Percentiles rank a stretch among this genome's conserved stretches.
Conservation (phyloP, 73 alveolate species). For the Paramecium caudatum region DNA sequence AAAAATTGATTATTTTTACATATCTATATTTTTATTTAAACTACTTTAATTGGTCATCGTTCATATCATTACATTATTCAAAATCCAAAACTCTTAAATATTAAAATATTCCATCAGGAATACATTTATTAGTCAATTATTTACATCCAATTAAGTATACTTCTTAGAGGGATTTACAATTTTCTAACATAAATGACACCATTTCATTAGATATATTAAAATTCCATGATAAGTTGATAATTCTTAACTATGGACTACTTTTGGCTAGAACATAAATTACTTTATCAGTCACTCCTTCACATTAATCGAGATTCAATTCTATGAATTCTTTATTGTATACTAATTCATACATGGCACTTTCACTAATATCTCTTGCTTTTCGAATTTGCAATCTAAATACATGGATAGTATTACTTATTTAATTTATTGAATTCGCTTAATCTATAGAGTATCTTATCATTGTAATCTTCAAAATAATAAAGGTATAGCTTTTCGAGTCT, state of each 20-base stretch:
- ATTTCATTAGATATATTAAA: not conserved
- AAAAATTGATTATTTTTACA: not conserved
- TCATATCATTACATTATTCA: conserved; percentile 18
- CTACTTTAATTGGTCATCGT: not conserved
- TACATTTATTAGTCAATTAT: not conserved
- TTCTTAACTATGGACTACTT: not conserved
- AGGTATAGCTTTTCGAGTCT: not conserved
- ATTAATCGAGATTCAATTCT: not conserved
- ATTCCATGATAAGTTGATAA: not conserved
- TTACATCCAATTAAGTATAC: conserved; percentile 31
- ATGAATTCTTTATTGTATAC: not conserved
- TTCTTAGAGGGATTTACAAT: not conserved
- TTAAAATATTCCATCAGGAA: not conserved
- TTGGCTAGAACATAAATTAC: not conserved
- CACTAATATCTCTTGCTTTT: not conserved
- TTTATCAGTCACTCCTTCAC: conserved; percentile 4
- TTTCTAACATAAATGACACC: not conserved
- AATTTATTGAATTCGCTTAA: not conserved
- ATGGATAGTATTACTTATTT: not conserved
- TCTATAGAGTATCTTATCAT: not conserved
- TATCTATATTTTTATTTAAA: not conserved
- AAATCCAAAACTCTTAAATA: not conserved
- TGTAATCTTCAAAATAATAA: not conserved
- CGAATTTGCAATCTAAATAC: not conserved
- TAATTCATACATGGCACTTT: not conserved